Percentiles rank a stretch among this genome's conserved stretches.
phyloP scores from a whole-genome alignment of 176 grass and related monocot species.

The Aegilops sharonensis region DNA sequence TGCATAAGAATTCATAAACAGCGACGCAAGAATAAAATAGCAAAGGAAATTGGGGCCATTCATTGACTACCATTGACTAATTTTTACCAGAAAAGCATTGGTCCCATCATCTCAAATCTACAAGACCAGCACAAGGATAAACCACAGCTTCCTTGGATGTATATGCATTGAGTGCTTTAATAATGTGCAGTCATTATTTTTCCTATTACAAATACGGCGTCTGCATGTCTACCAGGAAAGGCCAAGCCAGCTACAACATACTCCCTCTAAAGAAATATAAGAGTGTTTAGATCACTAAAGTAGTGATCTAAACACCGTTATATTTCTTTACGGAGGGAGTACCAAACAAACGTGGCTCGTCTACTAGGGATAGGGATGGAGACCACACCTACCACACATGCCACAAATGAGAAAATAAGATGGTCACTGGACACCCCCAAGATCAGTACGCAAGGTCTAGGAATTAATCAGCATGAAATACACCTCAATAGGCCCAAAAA shows the following conservation, averaged over 20 bases:
- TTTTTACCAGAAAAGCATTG: neutral
- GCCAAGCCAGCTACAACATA: neutral
- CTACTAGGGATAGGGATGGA: neutral
- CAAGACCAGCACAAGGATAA: neutral
- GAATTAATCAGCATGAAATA: constrained; percentile 11
- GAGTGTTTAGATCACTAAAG: too few relatives aligned
- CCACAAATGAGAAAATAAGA: neutral
- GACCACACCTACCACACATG: neutral
- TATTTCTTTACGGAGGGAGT: too few relatives aligned
- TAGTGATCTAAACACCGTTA: too few relatives aligned
- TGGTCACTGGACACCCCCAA: neutral
- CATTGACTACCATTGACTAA: neutral
- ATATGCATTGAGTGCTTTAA: neutral
- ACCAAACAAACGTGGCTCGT: neutral
- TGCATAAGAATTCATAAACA: neutral
- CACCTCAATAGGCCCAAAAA: neutral
- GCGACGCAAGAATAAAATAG: neutral
- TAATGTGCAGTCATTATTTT: neutral
- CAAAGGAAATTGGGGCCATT: neutral
- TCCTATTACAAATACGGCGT: neutral
- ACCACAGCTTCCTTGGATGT: neutral
- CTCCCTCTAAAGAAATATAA: too few relatives aligned
- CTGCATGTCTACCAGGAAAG: neutral
- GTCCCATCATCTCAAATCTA: neutral
- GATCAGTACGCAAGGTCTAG: neutral